Evolutionary conservation across 139 green algal species (phyloP), one percentile per base, ranked within the genome.

Genomic region (Choricystis sp.): DNA sequence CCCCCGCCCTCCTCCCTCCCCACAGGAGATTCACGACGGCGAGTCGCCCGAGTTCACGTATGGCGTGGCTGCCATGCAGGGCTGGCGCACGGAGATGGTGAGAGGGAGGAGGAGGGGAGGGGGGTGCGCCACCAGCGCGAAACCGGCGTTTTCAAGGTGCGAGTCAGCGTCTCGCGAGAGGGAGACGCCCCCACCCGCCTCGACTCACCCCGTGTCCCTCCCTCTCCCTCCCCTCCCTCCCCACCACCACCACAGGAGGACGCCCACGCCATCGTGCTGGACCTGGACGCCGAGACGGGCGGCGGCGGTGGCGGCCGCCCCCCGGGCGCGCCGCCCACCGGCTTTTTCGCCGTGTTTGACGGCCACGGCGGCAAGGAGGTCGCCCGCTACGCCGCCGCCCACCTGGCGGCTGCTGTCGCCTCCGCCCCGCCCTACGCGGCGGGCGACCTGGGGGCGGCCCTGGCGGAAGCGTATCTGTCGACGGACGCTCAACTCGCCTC

Each of bases 11-110:
- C 26, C 28, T 48, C 29, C n/a, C 2, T 26, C 25, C 58, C 25
- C n/a, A 28, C 49, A 84, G 77, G 77, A 80, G 26, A 60, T 57
- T 16, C 69, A 66, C 29, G 70, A 78, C 28, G 74, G 77, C 2
- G 69, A 83, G 29, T 83, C 81, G 62, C 63, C 66, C 26, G 23
- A 59, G 0, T 81, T 78, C 59, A 60, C 72, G 29, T 88, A 76
- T 63, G 77, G 74, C n/a, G 74, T 86, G 1, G 72, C 70, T 5
- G 71, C 81, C 4, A 88, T 88, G 81, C 81, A 88, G 67, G 81
- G 81, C 26, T 88, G 81, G 81, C 65, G 81, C 3, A 85, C 73
- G 49, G 81, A 86, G 40, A 88, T 88, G 81, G 79, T 85, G 61
- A 59, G 55, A 52, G 9, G 40, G 40, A 52, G 40, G 16, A 52